These are phyloP conservation scores for Verticillium tricorpus DNA, from an alignment of 2,329 filamentous ascomycete species.

Conservation along the genomic window DNA sequence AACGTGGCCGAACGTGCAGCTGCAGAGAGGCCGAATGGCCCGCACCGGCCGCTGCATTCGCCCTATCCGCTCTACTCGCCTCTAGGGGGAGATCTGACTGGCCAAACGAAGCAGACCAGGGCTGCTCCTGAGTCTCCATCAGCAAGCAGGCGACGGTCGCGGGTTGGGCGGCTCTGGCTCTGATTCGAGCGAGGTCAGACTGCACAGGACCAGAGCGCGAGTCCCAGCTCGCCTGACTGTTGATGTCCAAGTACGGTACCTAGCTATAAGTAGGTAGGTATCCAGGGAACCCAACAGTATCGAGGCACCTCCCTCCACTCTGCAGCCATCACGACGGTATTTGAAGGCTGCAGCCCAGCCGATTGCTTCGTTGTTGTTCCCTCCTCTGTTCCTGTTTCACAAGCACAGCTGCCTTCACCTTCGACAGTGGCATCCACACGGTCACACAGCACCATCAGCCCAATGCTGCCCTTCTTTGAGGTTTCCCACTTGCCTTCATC, in stretches of 20 bases:
- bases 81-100: not conserved
- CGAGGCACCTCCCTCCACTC: not conserved
- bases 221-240: too few relatives aligned
- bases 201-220: too few relatives aligned
- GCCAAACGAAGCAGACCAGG: not conserved
- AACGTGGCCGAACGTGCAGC: not conserved
- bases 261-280: not conserved
- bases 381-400: slow-evolving; percentile 9
- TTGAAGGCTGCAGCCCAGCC: not conserved
- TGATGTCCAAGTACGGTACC: too few relatives aligned
- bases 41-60: not conserved
- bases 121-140: too few relatives aligned
- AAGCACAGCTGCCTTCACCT: slow-evolving; percentile 7
- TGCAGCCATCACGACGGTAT: not conserved
- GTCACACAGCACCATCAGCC: not conserved
- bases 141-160: not conserved
- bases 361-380: not conserved
- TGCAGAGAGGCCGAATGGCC: not conserved
- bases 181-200: not conserved
- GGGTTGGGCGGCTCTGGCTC: not conserved
- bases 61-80: not conserved
- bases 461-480: slow-evolving; percentile 48
- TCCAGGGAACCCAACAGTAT: not conserved
- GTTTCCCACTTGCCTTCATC: slow-evolving; percentile 77
- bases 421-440: slow-evolving; percentile 18